Base-by-base conservation (phyloP, 192 early-diverging fungal species). In the Coemansia erecta region DNA sequence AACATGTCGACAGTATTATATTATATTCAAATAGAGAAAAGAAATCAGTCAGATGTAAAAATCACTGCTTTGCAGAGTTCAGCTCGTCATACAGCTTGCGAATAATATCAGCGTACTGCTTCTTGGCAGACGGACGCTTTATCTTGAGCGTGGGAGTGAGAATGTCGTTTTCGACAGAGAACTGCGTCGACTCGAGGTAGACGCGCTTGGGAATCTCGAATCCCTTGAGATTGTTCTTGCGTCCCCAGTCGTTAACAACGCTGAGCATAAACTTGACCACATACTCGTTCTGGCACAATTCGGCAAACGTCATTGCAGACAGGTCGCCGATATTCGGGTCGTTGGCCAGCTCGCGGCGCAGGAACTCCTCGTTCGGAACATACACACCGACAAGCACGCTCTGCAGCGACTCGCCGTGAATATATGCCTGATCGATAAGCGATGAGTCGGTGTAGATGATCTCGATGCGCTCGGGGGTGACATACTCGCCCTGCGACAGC, bases 401-500 rank as follows among this genome's bases (percentile, higher is more conserved):
- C 51, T 93, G 82, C n/a, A 90, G 73, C 17, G 90, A 89, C 56
- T 95, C 89, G 23, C 93, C 93, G 51, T 94, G 83, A 9, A 94
- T 63, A 53, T 84, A 88, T 14, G 83, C 60, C 58, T 94, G 91
- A 26, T 82, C 82, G 24, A 95, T 68, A 47, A 89, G 40, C 26
- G 85, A 57, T 62, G 68, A 50, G 66, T 82, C 71, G 26, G 63
- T 58, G 77, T 81, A 82, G 21, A 88, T 63, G 43, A 84, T 82
- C 66, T 94, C 93, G 54, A 94, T 85, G 65, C 90, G 90, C 64
- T 97, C 94, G 8, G 90, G 91, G 0, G 92, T 86, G 18, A 92
- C 82, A 57, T 91, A 91, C 58, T 90, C 89, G 66, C 86, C 83
- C 49, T 91, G 85, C 0, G 84, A 64, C 42, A 91, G 81, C 73